Percentiles rank a stretch among this genome's conserved stretches.
Evolutionary conservation across 1,139 yeast species (phyloP).

Genomic region (Ogataea hybrid): DNA sequence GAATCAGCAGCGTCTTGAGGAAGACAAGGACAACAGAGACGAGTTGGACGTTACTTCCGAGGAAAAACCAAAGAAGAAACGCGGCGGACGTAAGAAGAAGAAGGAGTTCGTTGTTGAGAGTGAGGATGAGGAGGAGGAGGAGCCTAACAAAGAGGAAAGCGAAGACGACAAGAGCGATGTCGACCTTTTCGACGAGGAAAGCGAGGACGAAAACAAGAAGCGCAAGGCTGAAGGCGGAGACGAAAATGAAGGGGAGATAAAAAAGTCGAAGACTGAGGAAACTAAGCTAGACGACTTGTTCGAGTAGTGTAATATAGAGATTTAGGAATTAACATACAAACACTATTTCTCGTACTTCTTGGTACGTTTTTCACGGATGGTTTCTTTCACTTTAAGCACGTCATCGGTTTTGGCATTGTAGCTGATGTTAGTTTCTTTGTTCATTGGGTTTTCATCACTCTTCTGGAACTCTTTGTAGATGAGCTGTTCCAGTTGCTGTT

Average conservation of each 20-base stretch:
- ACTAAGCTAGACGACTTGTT: conserved; percentile 24
- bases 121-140: no score
- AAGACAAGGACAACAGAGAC: conserved; percentile 34
- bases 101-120: conserved; percentile 17
- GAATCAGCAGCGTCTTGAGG: conserved; percentile 60
- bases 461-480: conserved; percentile 88
- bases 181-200: conserved; percentile 22
- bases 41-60: conserved; percentile 28
- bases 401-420: conserved; percentile 66
- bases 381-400: conserved; percentile 46
- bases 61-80: conserved; percentile 23
- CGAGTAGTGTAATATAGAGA: conserved; percentile 8
- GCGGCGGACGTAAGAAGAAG: conserved; percentile 22
- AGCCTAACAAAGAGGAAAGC: conserved; percentile 26
- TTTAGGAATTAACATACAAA: background rate
- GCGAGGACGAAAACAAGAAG: conserved; percentile 20
- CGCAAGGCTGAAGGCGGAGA: conserved; percentile 15
- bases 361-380: conserved; percentile 44
- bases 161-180: conserved; percentile 38
- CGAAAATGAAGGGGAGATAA: conserved; percentile 13
- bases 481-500: no score
- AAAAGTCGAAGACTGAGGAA: conserved; percentile 18
- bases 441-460: conserved; percentile 81
- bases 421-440: conserved; percentile 62
- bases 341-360: conserved; percentile 31